Conservation (phyloP, 805 yeast species). For the Saccharomycopsis malanga region DNA sequence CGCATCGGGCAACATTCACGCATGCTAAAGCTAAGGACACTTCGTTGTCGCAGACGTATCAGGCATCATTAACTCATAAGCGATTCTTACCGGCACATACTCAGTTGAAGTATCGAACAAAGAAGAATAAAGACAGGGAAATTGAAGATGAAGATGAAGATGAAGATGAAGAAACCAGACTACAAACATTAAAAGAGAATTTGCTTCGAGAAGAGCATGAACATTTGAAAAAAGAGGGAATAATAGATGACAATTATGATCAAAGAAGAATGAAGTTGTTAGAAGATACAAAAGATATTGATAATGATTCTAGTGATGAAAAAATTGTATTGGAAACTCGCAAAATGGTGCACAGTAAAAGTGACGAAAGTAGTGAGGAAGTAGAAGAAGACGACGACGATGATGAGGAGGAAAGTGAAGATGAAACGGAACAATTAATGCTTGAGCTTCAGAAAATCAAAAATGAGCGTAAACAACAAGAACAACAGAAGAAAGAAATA, state of each 20-base stretch:
- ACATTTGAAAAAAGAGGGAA: background rate
- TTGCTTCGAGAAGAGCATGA: slow-evolving; percentile 5
- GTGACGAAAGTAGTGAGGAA: background rate
- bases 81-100: slow-evolving; percentile 20
- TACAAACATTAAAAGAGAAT: slow-evolving; percentile 5
- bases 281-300: background rate
- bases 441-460: slow-evolving; percentile 3
- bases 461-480: background rate
- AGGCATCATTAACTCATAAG: slow-evolving; percentile 18
- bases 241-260: background rate
- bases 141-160: background rate
- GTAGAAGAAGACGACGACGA: background rate
- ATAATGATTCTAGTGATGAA: slow-evolving; percentile 1
- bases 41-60: slow-evolving; percentile 12
- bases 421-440: slow-evolving; percentile 16
- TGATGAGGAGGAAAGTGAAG: slow-evolving; percentile 11
- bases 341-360: too few species aligned
- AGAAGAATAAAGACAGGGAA: background rate
- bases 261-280: background rate
- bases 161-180: background rate
- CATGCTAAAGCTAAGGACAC: slow-evolving; percentile 22
- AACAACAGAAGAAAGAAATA: slow-evolving; percentile 1
- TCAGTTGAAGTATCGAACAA: slow-evolving; percentile 15
- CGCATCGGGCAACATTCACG: slow-evolving; percentile 21
- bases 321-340: background rate